These are phyloP conservation scores for Thielaviopsis ethacetica DNA, from an alignment of 2,329 filamentous ascomycete species.

Conservation along the genomic window DNA sequence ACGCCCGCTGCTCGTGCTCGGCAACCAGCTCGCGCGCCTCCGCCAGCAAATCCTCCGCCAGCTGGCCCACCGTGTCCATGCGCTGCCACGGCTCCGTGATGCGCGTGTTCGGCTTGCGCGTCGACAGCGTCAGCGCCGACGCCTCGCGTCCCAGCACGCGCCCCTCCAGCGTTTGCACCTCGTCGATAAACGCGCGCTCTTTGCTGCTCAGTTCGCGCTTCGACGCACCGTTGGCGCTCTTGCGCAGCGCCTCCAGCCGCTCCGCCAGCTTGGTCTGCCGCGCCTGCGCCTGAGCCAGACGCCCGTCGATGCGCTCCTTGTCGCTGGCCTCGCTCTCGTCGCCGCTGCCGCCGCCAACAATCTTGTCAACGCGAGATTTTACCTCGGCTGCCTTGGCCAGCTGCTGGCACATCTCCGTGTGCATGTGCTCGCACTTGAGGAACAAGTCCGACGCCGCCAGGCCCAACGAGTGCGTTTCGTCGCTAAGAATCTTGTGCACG, in stretches of 20 bases:
- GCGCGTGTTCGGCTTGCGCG: slow-evolving; percentile 21
- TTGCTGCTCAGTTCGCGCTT: slow-evolving; percentile 28
- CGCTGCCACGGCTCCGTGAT: slow-evolving; percentile 38
- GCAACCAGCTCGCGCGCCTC: slow-evolving; percentile 30
- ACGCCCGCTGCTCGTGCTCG: slow-evolving; percentile 8
- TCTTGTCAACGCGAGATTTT: slow-evolving; percentile 47
- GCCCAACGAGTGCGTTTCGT: slow-evolving; percentile 53
- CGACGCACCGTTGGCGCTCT: slow-evolving; percentile 25
- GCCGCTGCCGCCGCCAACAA: slow-evolving; percentile 35
- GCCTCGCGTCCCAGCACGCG: slow-evolving; percentile 24
- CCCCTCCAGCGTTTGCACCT: slow-evolving; percentile 37
- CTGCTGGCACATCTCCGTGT: slow-evolving; percentile 51
- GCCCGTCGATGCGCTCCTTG: slow-evolving; percentile 31
- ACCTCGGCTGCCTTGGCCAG: slow-evolving; percentile 49
- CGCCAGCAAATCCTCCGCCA: slow-evolving; percentile 36
- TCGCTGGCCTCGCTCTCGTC: slow-evolving; percentile 37
- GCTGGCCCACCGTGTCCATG: slow-evolving; percentile 36
- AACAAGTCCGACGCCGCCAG: slow-evolving; percentile 58
- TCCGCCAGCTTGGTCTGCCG: slow-evolving; percentile 40
- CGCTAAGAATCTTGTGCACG: slow-evolving; percentile 52
- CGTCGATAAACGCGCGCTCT: slow-evolving; percentile 29
- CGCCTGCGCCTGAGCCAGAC: slow-evolving; percentile 36
- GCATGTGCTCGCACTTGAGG: slow-evolving; percentile 50
- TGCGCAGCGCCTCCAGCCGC: slow-evolving; percentile 42
- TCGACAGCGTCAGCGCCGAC: slow-evolving; percentile 12